Base-by-base conservation (phyloP, 208 protist genomes). In the Wallacemonas sp. region DNA sequence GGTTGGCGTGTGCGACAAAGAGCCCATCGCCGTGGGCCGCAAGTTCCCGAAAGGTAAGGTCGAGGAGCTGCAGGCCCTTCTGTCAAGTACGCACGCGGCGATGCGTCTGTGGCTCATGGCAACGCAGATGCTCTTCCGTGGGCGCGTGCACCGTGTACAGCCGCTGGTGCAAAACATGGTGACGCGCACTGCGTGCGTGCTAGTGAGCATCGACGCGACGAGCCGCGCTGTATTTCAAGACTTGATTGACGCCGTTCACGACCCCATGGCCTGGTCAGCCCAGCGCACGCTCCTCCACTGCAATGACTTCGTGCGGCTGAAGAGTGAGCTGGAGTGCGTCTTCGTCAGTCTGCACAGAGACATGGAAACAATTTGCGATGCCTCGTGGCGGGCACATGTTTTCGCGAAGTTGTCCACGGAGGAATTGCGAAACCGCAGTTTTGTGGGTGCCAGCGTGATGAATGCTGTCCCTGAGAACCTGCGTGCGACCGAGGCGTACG, bases 81-180 rank as follows among this genome's bases (percentile, higher is more conserved):
- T 72, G 26, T 34, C 41, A 3, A 58, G 51, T 31, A 58, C 51
- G 9, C 51, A 58, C 39, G 71, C 82, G 1, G 73, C 62, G 0
- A 51, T 89, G 27, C 76, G 84, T 56, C 70, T 86, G 33, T 81
- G 80, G 66, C 60, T 69, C 2, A 62, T 89, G 44, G 78, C 75
- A 3, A 54, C 80, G 15, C 62, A 80, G 58, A 56, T 76, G n/a
- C 74, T 84, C 19, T 73, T 86, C 64, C 75, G 82, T 39, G 19
- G 34, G 1, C 75, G 79, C 22, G 33, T 44, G 11, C 51, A 61
- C 0, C 66, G 71, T 5, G 31, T 70, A n/a, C 66, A 77, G 17
- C 55, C 62, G 15, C 56, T 77, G 19, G 68, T 85, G 3, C 19
- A 71, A 14, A 64, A 71, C 45, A 73, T 83, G 66, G n/a, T 83